A percentile compares a stretch with the other conserved stretches of the same genome.
Conservation (phyloP, 495 filamentous ascomycete species). For the Lophium mytilinum region DNA sequence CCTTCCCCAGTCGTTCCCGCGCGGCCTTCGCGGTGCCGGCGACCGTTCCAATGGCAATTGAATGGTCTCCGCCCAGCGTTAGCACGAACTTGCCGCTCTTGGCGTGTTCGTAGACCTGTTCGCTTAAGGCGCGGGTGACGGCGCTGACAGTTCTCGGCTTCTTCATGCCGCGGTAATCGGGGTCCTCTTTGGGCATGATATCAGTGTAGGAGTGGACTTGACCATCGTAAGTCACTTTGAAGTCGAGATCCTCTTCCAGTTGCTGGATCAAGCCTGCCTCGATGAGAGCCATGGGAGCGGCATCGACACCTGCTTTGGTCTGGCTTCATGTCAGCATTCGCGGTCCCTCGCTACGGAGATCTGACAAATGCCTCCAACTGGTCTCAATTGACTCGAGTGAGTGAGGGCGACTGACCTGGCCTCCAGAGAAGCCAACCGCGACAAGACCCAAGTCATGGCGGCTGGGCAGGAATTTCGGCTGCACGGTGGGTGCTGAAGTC, state of each 20-base stretch:
- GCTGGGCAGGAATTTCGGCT: slow-evolving; percentile 72
- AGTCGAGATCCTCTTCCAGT: slow-evolving; percentile 75
- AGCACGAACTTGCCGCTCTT: slow-evolving; percentile 78
- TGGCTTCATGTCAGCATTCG: slow-evolving; percentile 30
- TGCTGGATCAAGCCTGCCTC: slow-evolving; percentile 79
- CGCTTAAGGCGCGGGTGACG: slow-evolving; percentile 71
- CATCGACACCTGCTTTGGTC: slow-evolving; percentile 89
- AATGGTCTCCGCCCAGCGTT: slow-evolving; percentile 93
- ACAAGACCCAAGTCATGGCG: slow-evolving; percentile 79
- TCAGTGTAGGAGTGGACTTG: slow-evolving; percentile 75
- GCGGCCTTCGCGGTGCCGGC: slow-evolving; percentile 78
- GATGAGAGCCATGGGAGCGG: slow-evolving; percentile 85
- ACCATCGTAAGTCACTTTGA: slow-evolving; percentile 77
- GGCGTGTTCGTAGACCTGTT: slow-evolving; percentile 83
- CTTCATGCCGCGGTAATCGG: slow-evolving; percentile 83
- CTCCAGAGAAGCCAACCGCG: slow-evolving; percentile 93
- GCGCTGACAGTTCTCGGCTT: slow-evolving; percentile 80
- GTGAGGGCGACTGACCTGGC: slow-evolving; percentile 55
- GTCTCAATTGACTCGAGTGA: neutral
- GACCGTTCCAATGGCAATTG: slow-evolving; percentile 89
- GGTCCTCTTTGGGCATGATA: slow-evolving; percentile 63
- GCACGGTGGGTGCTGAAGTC: slow-evolving; percentile 57
- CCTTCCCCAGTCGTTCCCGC: slow-evolving; percentile 65
- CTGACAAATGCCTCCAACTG: too few relatives aligned
- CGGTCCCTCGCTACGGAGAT: too few relatives aligned